Percentiles rank a stretch among this genome's conserved stretches.
Conservation (phyloP, 306 rosid species). For the Malus sylvestris region DNA sequence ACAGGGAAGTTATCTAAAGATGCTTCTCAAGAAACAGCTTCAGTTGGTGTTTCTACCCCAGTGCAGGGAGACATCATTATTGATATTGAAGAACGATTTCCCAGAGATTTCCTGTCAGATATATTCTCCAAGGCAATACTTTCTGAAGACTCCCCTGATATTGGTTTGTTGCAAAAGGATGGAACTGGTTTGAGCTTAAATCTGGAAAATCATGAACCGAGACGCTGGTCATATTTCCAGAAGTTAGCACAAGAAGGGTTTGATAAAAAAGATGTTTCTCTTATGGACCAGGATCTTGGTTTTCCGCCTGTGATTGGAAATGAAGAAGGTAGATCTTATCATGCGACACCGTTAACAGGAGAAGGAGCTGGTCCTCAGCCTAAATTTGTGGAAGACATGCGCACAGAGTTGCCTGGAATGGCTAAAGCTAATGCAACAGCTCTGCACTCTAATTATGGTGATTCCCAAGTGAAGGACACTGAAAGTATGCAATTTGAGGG, state of each 20-base stretch:
- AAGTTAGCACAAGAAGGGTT: conserved; percentile 75
- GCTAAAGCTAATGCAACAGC: conserved; percentile 26
- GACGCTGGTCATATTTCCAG: conserved; percentile 80
- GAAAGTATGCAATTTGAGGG: conserved; percentile 51
- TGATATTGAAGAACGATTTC: conserved; percentile 80
- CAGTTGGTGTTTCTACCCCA: conserved; percentile 32
- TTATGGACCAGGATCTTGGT: conserved; percentile 68
- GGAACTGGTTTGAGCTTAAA: conserved; percentile 68
- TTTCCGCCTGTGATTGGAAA: conserved; percentile 39
- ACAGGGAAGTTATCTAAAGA: conserved; percentile 28
- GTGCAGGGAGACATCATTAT: conserved; percentile 69
- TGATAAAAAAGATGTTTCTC: conserved; percentile 53
- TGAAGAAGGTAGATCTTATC: conserved; percentile 30
- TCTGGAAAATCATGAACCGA: conserved; percentile 80
- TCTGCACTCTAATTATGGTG: conserved; percentile 41
- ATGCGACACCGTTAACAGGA: conserved; percentile 31
- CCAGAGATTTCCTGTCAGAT: conserved; percentile 77
- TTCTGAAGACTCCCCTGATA: conserved; percentile 46
- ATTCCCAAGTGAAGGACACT: conserved; percentile 40
- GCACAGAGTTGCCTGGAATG: conserved; percentile 36
- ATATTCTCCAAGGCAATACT: conserved; percentile 80
- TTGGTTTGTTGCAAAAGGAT: conserved; percentile 59
- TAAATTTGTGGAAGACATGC: conserved; percentile 38
- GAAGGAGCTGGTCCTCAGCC: conserved; percentile 42
- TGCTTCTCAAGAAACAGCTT: conserved; percentile 35